Evolutionary conservation across 768 basidiomycete genomes (phyloP).

Genomic region (Termitomyces titanicus): DNA sequence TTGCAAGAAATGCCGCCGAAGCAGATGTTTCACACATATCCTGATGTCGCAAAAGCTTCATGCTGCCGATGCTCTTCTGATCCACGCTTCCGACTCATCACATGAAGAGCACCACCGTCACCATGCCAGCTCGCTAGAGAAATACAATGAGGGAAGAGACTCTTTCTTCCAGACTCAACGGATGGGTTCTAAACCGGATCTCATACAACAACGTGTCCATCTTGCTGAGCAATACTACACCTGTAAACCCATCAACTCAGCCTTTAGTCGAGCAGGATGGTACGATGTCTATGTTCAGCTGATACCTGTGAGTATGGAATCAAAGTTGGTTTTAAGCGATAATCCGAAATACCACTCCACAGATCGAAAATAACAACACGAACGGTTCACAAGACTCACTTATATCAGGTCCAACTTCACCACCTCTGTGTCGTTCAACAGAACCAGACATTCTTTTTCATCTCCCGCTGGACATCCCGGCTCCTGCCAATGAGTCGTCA

Average conservation of each 20-base stretch:
- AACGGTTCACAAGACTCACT: not conserved
- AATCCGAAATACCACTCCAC: not conserved
- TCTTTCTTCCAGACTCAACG: slow-evolving; percentile 19
- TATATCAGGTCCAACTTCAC: not conserved
- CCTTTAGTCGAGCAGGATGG: slow-evolving; percentile 49
- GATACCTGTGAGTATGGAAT: not conserved
- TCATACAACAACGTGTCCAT: slow-evolving; percentile 35
- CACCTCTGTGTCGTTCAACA: not conserved
- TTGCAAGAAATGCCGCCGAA: slow-evolving; percentile 39
- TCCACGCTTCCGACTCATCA: slow-evolving; percentile 20
- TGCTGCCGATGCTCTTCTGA: slow-evolving; percentile 33
- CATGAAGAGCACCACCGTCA: slow-evolving; percentile 29
- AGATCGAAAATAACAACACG: not conserved
- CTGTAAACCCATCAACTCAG: slow-evolving; percentile 43
- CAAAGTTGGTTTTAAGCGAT: not conserved
- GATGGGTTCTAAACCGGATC: slow-evolving; percentile 31
- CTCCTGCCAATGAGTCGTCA: not conserved
- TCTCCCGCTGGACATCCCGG: not conserved
- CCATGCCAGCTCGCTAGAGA: slow-evolving; percentile 20
- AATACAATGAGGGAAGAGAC: slow-evolving; percentile 15
- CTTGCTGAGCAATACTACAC: slow-evolving; percentile 44
- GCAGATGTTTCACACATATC: slow-evolving; percentile 36
- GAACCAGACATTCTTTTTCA: not conserved
- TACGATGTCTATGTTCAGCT: slow-evolving; percentile 42
- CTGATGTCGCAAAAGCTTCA: slow-evolving; percentile 31